Percentiles rank a stretch among this genome's conserved stretches.
Evolutionary conservation across 805 yeast species (phyloP).

Genomic region (Grigorovia transvaalensis): DNA sequence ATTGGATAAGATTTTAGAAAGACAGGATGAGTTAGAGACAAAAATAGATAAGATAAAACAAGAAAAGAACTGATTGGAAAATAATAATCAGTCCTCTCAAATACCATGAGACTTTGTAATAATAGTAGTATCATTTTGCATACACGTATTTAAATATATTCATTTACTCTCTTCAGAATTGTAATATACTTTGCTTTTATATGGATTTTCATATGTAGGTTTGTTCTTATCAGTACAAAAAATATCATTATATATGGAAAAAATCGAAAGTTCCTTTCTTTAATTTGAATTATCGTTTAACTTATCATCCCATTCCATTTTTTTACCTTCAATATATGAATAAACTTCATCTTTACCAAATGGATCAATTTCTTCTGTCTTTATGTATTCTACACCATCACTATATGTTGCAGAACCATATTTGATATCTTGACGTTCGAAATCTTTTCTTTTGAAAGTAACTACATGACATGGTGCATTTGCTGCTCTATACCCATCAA

Average conservation of each 20-base stretch:
- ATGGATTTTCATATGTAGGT: neutral
- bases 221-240: no score
- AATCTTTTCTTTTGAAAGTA: slow-evolving; percentile 32
- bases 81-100: neutral
- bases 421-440: slow-evolving; percentile 40
- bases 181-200: neutral
- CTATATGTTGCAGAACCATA: slow-evolving; percentile 65
- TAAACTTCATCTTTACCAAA: slow-evolving; percentile 57
- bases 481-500: slow-evolving; percentile 82
- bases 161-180: neutral
- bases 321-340: slow-evolving; percentile 45
- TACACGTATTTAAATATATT: neutral
- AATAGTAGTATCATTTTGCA: no score
- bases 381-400: slow-evolving; percentile 56
- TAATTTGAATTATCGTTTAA: slow-evolving; percentile 35
- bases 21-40: slow-evolving; percentile 9
- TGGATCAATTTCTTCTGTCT: slow-evolving; percentile 43
- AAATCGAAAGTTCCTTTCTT: neutral
- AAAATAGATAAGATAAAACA: no score
- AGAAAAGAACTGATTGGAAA: neutral
- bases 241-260: no score
- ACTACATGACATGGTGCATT: slow-evolving; percentile 71
- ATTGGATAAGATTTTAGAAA: slow-evolving; percentile 5
- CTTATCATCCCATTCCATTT: slow-evolving; percentile 60
- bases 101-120: neutral